Conservation (phyloP, 306 rosid species). For the Fragaria vesca region DNA sequence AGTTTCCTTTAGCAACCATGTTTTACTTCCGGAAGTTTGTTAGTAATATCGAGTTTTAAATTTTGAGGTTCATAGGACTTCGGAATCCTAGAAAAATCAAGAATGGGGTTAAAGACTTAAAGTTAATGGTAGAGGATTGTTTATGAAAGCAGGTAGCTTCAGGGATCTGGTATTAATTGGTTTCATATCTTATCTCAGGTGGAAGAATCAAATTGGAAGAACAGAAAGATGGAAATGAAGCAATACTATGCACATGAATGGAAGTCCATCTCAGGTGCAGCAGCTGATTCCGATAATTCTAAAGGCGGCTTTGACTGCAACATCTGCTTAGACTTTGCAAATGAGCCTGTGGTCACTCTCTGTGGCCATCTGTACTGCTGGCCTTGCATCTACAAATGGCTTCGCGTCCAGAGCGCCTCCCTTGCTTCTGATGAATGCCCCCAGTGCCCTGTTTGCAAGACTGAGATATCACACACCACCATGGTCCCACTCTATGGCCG, state of each 20-base stretch:
- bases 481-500: conserved; percentile 88
- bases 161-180: background rate
- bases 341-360: conserved; percentile 83
- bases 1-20: background rate
- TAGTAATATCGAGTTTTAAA: background rate
- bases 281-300: conserved; percentile 45
- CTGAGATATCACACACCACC: conserved; percentile 65
- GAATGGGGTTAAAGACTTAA: background rate
- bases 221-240: conserved; percentile 56
- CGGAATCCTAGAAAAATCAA: background rate
- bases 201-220: conserved; percentile 17
- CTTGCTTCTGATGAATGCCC: conserved; percentile 73
- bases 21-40: background rate
- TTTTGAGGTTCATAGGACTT: background rate
- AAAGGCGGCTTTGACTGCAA: conserved; percentile 76
- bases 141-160: background rate
- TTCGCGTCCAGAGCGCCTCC: conserved; percentile 69
- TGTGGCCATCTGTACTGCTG: conserved; percentile 98
- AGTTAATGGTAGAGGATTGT: background rate
- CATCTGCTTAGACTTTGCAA: conserved; percentile 80
- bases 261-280: conserved; percentile 41
- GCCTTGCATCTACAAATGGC: conserved; percentile 97
- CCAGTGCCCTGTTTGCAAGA: conserved; percentile 95
- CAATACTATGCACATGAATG: conserved; percentile 49
- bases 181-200: conserved; percentile 30